Base-by-base conservation (phyloP, 192 early-diverging fungal genomes). In the Mortierella alpina region DNA sequence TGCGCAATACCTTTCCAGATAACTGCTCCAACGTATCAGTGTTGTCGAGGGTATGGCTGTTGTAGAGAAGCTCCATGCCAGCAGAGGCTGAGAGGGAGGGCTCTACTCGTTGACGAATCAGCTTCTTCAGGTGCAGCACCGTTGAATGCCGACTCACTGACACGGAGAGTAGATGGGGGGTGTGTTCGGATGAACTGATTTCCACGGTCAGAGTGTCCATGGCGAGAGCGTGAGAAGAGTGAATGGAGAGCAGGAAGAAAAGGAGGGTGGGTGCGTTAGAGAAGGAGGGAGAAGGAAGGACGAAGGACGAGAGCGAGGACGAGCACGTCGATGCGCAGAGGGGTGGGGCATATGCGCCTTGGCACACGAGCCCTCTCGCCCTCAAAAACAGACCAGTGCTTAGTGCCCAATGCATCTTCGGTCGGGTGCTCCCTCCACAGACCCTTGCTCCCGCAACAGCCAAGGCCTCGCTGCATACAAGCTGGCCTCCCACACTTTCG, bases 131-230 rank as follows among this genome's bases (percentile, higher is more conserved):
- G 40, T 55, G 40, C 39, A 17, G 40, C 44, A 55, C 53, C 8
- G 65, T 66, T 20, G 65, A 56, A 39, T 46, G 65, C 9, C 41
- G 31, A 23, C 39, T 52, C 4, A 66, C n/a, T 10, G 49, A 55
- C 9, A 66, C n/a, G 5, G 41, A 45, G 65, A 66, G 18, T 45
- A 11, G 23, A 23, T 54, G 22, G 0, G 63, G 49, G 7, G 63
- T 10, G 13, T 50, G 45, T 47, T 45, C 13, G 4, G 66, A 20
- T 15, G 15, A 44, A n/a, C 58, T 55, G 31, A 47, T 68, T 17
- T 58, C 39, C 12, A 58, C 14, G 18, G 46, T 68, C 40, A 55
- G 13, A 8, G 51, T 52, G 17, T 52, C 64, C 52, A 62, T 62
- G 45, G 45, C 54, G 40, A 5, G 15, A 15, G 50, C 41, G 49